These are phyloP conservation scores for Chlamydomonas schloesseri DNA, from an alignment of 139 green algal species.

Conservation along the genomic window DNA sequence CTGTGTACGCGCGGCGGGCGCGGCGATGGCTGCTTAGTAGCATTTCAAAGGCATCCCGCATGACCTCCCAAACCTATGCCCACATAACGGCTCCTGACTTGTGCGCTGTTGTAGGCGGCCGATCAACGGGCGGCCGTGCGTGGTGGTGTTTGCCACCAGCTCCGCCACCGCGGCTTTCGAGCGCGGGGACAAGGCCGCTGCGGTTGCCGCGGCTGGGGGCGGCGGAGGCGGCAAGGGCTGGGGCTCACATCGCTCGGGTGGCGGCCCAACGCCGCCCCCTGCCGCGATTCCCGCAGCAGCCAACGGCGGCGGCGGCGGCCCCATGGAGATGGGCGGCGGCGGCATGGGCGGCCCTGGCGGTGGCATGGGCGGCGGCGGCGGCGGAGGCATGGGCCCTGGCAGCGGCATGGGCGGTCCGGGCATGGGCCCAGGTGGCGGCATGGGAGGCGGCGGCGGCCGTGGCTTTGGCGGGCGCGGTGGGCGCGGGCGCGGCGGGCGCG, in stretches of 20 bases:
- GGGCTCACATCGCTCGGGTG: not conserved
- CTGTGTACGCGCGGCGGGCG: too few species aligned
- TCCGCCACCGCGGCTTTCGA: not conserved
- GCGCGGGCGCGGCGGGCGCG: not conserved
- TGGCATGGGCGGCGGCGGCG: not conserved
- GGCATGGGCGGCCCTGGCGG: not conserved
- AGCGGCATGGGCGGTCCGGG: not conserved
- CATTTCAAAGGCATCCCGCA: too few species aligned
- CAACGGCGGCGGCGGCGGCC: too few species aligned
- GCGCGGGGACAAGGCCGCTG: too few species aligned
- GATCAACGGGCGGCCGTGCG: constrained; percentile 25
- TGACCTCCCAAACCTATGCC: too few species aligned
- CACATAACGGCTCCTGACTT: too few species aligned
- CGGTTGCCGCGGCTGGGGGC: not conserved
- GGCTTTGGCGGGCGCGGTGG: not conserved
- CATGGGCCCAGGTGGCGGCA: not conserved
- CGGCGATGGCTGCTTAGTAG: too few species aligned
- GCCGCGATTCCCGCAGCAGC: not conserved
- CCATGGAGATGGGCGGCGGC: too few species aligned
- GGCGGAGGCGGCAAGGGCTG: not conserved
- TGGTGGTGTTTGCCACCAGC: constrained; percentile 12
- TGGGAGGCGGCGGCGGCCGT: not conserved
- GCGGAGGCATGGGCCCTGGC: not conserved
- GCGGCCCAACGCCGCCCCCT: not conserved
- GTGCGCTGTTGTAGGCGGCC: constrained; percentile 5